Base-by-base conservation (phyloP, 1,139 yeast species). In the Arxiozyma bovina region DNA sequence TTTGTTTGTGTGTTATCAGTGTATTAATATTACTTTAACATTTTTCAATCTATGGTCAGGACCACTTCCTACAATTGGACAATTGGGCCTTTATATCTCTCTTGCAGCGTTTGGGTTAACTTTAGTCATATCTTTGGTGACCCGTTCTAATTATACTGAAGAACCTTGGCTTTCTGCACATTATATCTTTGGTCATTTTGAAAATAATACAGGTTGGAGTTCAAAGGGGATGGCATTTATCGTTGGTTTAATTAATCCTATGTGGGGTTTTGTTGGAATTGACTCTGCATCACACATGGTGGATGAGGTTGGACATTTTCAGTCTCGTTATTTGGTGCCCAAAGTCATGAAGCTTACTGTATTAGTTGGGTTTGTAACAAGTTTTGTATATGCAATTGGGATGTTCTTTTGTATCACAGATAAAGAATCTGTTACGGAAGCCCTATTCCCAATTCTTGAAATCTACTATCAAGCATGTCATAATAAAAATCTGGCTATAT, bases 231-330 rank as follows among this genome's bases (percentile, higher is more conserved):
- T 80, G 65, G 83, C 83, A 0, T 80, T 80, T 59, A 77, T 81
- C 53, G 80, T 80, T 17, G 85, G 85, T n/a, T 68, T 81, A 54
- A 74, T 81, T 59, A 80, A 80, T 63, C 83, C 85, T 17, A 74
- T 76, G 58, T 80, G 84, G 83, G 76, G 80, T n/a, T 80, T 79
- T 65, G 76, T 80, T 9, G 80, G 85, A 60, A 74, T 80, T 46
- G 86, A 81, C 63, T 77, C 81, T 30, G 84, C 85, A 9, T 77
- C 83, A 3, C 85, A 81, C 60, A 73, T 81, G 75, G 82, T 83
- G 17, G 85, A 81, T 64, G 85, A 81, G 63, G 76, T 79, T 38
- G 70, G 74, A 22, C 65, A 72, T 48, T 45, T 54, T 52, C 42
- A 52, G 58, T 81, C 84, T 18, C 77, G 76, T 60, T 70, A 74